These are phyloP conservation scores for Coffea eugenioides DNA, from an alignment of 257 asterid genomes.

Conservation along the genomic window DNA sequence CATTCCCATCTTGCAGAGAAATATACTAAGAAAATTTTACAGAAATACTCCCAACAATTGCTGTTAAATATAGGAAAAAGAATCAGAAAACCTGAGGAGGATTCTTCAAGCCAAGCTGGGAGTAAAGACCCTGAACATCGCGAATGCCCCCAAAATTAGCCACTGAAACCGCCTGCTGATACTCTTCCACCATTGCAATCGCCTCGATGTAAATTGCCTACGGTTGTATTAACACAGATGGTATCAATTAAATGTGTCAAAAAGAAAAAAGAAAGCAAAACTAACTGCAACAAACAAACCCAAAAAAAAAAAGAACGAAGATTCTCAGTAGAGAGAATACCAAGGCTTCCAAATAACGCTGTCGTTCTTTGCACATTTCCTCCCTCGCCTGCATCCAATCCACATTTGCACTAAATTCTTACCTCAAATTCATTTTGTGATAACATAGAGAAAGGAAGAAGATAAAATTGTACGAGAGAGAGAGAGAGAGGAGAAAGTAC, in stretches of 20 bases:
- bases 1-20: neutral
- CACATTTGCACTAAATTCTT: constrained; percentile 8
- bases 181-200: constrained; percentile 93
- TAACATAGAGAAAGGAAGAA: neutral
- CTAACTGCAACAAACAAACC: neutral
- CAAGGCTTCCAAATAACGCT: constrained; percentile 85
- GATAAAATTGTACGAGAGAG: neutral
- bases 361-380: constrained; percentile 95
- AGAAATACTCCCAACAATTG: no score
- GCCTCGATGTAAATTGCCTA: constrained; percentile 90
- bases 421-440: neutral
- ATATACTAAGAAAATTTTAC: constrained; percentile 1
- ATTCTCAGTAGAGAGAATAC: constrained; percentile 25
- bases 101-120: constrained; percentile 63
- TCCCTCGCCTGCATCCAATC: constrained; percentile 76
- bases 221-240: neutral
- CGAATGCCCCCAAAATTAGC: constrained; percentile 73
- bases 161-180: constrained; percentile 78
- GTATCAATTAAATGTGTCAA: neutral
- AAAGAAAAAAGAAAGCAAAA: no score
- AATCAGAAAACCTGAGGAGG: constrained; percentile 16
- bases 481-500: constrained; percentile 36
- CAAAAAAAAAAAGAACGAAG: neutral
- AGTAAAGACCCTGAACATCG: constrained; percentile 52
- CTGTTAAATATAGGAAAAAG: no score